Conservation (phyloP, 2,329 filamentous ascomycete species). For the Phialophora tarda region DNA sequence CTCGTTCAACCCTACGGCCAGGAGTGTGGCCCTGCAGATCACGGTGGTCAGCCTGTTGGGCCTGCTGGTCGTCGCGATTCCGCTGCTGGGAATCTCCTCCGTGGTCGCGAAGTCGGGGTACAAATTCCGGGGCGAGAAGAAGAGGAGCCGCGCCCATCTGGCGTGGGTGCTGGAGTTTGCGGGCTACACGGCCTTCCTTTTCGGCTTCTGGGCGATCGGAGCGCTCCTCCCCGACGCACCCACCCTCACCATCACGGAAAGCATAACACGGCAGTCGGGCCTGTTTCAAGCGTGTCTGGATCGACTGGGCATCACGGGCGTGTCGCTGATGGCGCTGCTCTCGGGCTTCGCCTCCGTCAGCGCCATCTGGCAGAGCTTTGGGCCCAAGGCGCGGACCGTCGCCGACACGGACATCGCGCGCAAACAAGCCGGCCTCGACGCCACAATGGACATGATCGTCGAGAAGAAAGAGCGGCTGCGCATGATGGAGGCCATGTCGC, state of each 20-base stretch:
- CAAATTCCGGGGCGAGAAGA: conserved; percentile 63
- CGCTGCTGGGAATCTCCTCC: conserved; percentile 77
- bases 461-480: conserved; percentile 72
- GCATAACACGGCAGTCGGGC: conserved; percentile 46
- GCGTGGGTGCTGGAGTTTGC: conserved; percentile 68
- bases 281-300: conserved; percentile 64
- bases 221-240: conserved; percentile 61
- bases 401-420: conserved; percentile 76
- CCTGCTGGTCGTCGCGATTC: conserved; percentile 74
- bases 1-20: conserved; percentile 69
- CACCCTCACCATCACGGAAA: conserved; percentile 48
- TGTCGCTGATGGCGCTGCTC: conserved; percentile 83
- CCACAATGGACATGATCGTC: conserved; percentile 77
- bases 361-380: conserved; percentile 82
- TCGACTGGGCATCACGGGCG: conserved; percentile 81
- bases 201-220: conserved; percentile 77
- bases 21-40: conserved; percentile 69
- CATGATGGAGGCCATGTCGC: conserved; percentile 69
- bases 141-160: conserved; percentile 62
- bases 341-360: conserved; percentile 89
- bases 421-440: conserved; percentile 78
- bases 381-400: conserved; percentile 67
- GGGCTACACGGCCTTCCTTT: conserved; percentile 72
- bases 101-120: conserved; percentile 64
- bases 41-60: conserved; percentile 74